Evolutionary conservation across 805 yeast genomes (phyloP).

Genomic region (Pichia rugopelliculosa): DNA sequence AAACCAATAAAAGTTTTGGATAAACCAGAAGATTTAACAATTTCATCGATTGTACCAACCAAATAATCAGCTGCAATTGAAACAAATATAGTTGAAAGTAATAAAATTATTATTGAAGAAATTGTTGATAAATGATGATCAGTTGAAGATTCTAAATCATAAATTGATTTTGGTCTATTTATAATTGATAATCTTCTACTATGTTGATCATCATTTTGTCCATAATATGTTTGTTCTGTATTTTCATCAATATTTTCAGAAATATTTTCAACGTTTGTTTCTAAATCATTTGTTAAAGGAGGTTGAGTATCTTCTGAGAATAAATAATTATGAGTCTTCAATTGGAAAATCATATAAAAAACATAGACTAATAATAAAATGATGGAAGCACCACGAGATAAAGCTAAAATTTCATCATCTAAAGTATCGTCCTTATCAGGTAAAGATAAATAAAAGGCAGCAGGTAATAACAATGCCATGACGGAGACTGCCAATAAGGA

Average conservation of each 20-base stretch:
- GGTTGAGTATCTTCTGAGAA: constrained; percentile 47
- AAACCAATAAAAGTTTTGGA: constrained; percentile 94
- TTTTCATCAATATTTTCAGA: not conserved
- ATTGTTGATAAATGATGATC: constrained; percentile 40
- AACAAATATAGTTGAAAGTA: constrained; percentile 66
- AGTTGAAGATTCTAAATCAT: constrained; percentile 20
- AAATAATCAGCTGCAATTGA: constrained; percentile 89
- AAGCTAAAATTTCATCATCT: constrained; percentile 45
- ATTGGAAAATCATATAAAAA: constrained; percentile 78
- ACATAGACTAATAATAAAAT: constrained; percentile 71
- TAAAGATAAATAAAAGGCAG: constrained; percentile 85
- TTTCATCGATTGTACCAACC: constrained; percentile 87
- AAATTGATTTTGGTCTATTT: constrained; percentile 25
- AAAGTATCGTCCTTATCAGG: constrained; percentile 31
- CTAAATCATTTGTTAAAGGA: not conserved
- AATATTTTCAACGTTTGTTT: constrained; percentile 22
- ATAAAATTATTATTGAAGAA: constrained; percentile 49
- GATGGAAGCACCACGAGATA: constrained; percentile 82
- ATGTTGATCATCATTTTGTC: not conserved
- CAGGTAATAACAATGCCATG: constrained; percentile 85
- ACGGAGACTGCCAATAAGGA: constrained; percentile 88
- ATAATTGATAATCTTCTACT: constrained; percentile 24
- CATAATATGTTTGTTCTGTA: not conserved
- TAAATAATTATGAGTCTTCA: constrained; percentile 72
- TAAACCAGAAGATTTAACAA: constrained; percentile 76